Evolutionary conservation across 495 filamentous ascomycete genomes (phyloP), one percentile per base, ranked within the genome.

Genomic region (Aspergillus sclerotioniger): DNA sequence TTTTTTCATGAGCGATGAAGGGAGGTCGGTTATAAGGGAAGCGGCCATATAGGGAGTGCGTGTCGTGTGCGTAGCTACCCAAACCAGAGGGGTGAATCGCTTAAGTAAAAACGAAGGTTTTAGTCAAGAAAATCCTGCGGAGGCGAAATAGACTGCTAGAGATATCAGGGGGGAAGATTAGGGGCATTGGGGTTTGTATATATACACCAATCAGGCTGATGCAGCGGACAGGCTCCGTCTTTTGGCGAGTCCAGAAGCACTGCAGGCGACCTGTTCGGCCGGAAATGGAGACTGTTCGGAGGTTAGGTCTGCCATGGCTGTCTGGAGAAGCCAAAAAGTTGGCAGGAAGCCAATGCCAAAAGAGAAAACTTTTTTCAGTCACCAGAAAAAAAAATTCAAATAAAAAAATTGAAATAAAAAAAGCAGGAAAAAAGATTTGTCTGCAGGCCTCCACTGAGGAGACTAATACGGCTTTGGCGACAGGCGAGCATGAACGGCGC

Each of bases 271-370:
- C 29, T 50, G 47, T 50, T 50, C 47, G 47, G 47, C 47, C 47
- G 47, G 47, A 50, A 32, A 32, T 50, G 47, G 47, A 50, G 47
- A 50, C 25, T 50, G 47, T 50, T 50, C 47, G 47, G 47, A 32
- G 31, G 47, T 50, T 16, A n/a, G 47, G 10, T 25, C 25, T 50
- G 47, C 21, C 47, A 50, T 50, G 21, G 28, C 29, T 9, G 16
- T 50, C 31, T 25, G 25, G 17, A 15, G 17, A 15, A 25, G 15
- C 25, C 20, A 32, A 50, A 50, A 50, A 16, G 28, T 47, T 50
- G 25, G 47, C 47, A 50, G 10, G 15, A 41, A n/a, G 13, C 37
- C 37, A 12, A 25, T 25, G 25, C 25, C 25, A 25, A 5, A 25
- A 5, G 25, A 25, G 25, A 2, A 25, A 25, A 25, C n/a, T n/a